Evolutionary conservation across 139 green algal species (phyloP), one percentile per base, ranked within the genome.

Genomic region (Micractinium conductrix): DNA sequence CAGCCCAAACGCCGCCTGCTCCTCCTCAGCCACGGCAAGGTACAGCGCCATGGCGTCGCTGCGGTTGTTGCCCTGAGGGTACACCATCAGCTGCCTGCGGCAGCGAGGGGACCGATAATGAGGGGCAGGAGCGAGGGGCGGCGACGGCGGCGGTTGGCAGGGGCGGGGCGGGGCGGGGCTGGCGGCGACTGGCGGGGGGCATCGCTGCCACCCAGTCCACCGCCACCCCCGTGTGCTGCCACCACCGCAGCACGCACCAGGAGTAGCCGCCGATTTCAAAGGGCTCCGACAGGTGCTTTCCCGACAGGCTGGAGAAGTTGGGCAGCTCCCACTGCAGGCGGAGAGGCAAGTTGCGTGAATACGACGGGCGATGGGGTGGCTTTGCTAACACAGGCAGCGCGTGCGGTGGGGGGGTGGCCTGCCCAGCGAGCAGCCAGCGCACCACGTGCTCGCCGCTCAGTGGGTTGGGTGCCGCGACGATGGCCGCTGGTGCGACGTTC

Each of bases 201-300:
- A 63, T 48, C 7, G 40, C 67, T 55, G 28, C 44, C 38, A 45
- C 78, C 44, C 55, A 53, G 53, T 38, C 67, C 42, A 37, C 42
- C 70, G 38, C 68, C n/a, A 37, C 50, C 48, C 67, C 35, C 37
- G 73, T 68, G 45, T 16, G 12, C 16, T 58, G 12, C 48, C 33
- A 42, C 24, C 37, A 30, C 44, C 17, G 12, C 14, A 58, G 14
- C 48, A 10, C 48, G 48, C 84, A 97, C 95, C 95, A 98, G 28
- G 90, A 83, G 86, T 95, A 94, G 0, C 93, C 95, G 24, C 93
- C 95, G 67, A 95, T 86, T 33, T 95, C 91, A 81, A 98, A 98
- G 0, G 81, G 87, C 0, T 92, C 76, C 0, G 94, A 97, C 42
- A 93, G 92, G 24, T 82, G 55, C 76, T 93, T 94, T 7, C 65